Base-by-base conservation (phyloP, 345 rosid species). In the Rhodamnia rubescens region DNA sequence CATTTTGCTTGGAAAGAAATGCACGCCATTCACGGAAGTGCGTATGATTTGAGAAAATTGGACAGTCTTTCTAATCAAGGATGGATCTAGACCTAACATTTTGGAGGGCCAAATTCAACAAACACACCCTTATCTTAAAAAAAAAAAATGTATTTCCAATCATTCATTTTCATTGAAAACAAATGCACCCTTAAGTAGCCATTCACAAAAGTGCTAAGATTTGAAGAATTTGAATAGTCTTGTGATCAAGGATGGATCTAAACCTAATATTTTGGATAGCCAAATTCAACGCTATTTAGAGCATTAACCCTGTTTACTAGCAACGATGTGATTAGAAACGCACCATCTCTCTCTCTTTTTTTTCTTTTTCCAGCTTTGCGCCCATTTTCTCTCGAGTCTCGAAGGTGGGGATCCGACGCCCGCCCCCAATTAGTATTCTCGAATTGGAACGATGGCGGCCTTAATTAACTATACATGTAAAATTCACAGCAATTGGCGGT, bases 401-500 rank as follows among this genome's bases (percentile, higher is more conserved):
- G 5, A 29, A 29, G 74, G 21, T 61, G 74, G 40, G 40, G 74
- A 61, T 61, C 40, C 5, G 18, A 61, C 20, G 51, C 3, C 74
- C 40, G 32, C 74, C 74, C 5, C 18, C 27, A 5, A 59, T 57
- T 42, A 57, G n/a, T 10, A 57, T 57, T 57, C 64, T 1, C 4
- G 27, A 58, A 12, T 0, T 0, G 1, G 1, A 59, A 61, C 15
- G 42, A 1, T 3, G 22, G 7, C 5, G 18, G 32, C 12, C 5
- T 69, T 8, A 36, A 18, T 10, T 18, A 69, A 1, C 5, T 18
- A 0, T 29, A 15, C 4, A 0, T 0, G 47, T 36, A 1, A 2
- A 32, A 32, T 69, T 4, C 12, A 18, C 32, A 69, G 40, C 3
- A 32, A 69, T 69, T 5, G 21, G 32, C 6, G 6, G 11, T 8